Evolutionary conservation across 1,139 yeast species (phyloP), one percentile per base, ranked within the genome.

Genomic region (Zygoascus sp.): DNA sequence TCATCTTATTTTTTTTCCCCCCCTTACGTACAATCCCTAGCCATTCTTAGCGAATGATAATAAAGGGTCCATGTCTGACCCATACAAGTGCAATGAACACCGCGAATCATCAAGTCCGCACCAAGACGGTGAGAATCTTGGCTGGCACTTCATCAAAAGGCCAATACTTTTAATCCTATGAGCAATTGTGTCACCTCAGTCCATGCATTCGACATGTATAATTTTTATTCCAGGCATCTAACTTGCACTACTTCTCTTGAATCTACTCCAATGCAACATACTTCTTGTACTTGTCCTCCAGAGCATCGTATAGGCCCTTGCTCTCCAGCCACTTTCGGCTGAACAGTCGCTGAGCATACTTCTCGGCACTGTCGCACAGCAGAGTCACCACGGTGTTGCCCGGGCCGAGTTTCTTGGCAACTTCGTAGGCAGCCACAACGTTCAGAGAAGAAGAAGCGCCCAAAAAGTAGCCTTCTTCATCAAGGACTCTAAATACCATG

Each of bases 391-490:
- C 83, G 51, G 86, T 89, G 37, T 86, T 72, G 13, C 83, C 86
- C 54, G 83, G 87, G 2, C 96, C 96, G 46, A 88, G 74, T n/a
- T 70, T 62, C 62, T 79, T 67, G 3, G 95, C 95, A 20, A 84
- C 79, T 59, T 81, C 77, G 38, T 75, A 72, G 9, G 95, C 95
- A 5, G 94, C 95, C 32, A 77, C 94, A 28, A 86, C 95, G 60
- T 86, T 86, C 57, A 86, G 72, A 8, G 89, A 89, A 28, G 89
- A 80, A 5, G 95, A 85, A 21, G 95, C 95, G 22, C 97, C 97
- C n/a, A 89, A 72, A 58, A 81, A 89, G 44, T 90, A 71, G 1
- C 97, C 97, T 66, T 89, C 97, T 61, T 86, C 94, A 59, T 89
- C 90, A 54, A 90, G 71, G 45, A 90, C 71, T 55, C 86, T 71